phyloP scores from a whole-genome alignment of 768 basidiomycete species.

The Boletus sp. region DNA sequence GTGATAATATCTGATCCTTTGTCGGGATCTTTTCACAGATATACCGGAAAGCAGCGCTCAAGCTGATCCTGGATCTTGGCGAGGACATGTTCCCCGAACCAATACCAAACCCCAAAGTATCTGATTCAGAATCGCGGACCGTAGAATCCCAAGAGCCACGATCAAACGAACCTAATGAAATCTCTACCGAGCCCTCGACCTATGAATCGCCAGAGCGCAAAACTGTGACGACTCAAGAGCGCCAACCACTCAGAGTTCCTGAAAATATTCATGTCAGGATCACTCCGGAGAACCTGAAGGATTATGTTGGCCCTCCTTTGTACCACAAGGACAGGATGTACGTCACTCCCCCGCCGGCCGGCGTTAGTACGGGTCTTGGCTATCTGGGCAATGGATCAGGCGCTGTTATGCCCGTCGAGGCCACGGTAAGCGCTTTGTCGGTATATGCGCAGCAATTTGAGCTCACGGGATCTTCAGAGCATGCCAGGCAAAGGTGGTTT shows the following conservation, averaged over 20 bases:
- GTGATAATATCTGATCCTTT: neutral
- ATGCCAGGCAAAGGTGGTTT: slow-evolving; percentile 96
- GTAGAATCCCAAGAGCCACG: slow-evolving; percentile 55
- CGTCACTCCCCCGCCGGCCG: slow-evolving; percentile 73
- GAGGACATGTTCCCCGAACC: slow-evolving; percentile 85
- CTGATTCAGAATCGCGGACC: slow-evolving; percentile 29
- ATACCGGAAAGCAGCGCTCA: slow-evolving; percentile 93
- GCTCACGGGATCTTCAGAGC: slow-evolving; percentile 44
- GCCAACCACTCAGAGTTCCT: slow-evolving; percentile 81
- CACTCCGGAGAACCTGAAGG: slow-evolving; percentile 85
- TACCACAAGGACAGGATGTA: slow-evolving; percentile 97
- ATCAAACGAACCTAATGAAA: slow-evolving; percentile 35
- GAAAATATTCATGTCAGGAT: slow-evolving; percentile 75
- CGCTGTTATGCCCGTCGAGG: slow-evolving; percentile 96
- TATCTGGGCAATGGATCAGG: slow-evolving; percentile 97
- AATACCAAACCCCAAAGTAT: slow-evolving; percentile 14
- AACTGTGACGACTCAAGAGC: slow-evolving; percentile 71
- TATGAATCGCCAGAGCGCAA: slow-evolving; percentile 39
- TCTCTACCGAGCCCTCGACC: slow-evolving; percentile 13
- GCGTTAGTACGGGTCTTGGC: slow-evolving; percentile 92
- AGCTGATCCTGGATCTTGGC: slow-evolving; percentile 86
- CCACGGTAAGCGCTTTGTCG: slow-evolving; percentile 56
- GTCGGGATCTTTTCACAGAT: slow-evolving; percentile 52
- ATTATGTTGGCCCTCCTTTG: slow-evolving; percentile 93
- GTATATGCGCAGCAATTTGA: neutral